Conservation (phyloP, 768 basidiomycete genomes). For the Leccinum sublutescens region DNA sequence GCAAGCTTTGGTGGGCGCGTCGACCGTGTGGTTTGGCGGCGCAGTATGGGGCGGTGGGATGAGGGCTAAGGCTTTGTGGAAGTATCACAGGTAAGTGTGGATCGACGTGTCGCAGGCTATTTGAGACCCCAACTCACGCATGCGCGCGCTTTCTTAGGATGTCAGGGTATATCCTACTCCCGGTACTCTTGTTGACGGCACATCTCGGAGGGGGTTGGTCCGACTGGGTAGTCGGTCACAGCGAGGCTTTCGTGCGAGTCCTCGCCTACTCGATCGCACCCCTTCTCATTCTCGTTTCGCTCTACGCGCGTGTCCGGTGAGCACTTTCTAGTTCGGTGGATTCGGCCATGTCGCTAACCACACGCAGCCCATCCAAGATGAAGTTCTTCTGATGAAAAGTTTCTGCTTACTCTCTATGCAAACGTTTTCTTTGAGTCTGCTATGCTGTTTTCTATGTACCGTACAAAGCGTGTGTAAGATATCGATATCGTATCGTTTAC, state of each 20-base stretch:
- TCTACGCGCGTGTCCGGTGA: conserved; percentile 55
- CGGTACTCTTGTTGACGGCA: conserved; percentile 57
- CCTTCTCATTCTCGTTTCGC: conserved; percentile 38
- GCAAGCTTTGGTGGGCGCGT: conserved; percentile 63
- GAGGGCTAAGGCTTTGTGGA: conserved; percentile 76
- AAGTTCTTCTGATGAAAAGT: conserved; percentile 40
- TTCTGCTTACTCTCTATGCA: not conserved
- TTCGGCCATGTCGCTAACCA: not conserved
- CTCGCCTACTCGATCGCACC: conserved; percentile 57
- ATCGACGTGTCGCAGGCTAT: not conserved
- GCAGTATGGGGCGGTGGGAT: conserved; percentile 66
- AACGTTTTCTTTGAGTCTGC: not conserved
- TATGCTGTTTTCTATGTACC: not conserved
- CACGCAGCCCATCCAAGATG: conserved; percentile 61
- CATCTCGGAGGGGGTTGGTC: conserved; percentile 75
- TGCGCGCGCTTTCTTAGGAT: conserved; percentile 40
- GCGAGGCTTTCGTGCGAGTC: conserved; percentile 39
- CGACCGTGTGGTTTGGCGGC: conserved; percentile 77
- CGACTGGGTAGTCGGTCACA: conserved; percentile 47
- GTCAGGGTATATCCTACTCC: conserved; percentile 72
- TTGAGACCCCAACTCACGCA: not conserved
- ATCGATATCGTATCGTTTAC: conserved; percentile 5
- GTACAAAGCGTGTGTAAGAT: conserved; percentile 3
- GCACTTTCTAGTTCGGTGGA: conserved; percentile 8
- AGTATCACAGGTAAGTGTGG: conserved; percentile 65